Evolutionary conservation across 768 basidiomycete genomes (phyloP).

Genomic region (Collybia sordida): DNA sequence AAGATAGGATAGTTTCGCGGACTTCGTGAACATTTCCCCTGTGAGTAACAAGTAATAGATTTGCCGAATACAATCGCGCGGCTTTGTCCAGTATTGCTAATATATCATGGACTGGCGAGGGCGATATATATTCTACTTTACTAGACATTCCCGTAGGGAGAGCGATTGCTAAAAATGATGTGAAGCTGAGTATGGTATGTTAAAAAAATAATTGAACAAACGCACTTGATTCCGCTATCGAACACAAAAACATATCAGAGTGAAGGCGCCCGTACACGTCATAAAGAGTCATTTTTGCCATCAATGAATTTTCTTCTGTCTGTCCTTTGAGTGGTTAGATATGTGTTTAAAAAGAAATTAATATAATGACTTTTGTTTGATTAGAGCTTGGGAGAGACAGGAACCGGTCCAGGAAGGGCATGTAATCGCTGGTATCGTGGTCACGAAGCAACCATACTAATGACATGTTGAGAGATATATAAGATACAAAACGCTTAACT

Average conservation of each 20-base stretch:
- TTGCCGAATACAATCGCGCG: constrained; percentile 68
- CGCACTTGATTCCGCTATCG: constrained; percentile 88
- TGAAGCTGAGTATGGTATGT: background rate
- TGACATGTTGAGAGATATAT: background rate
- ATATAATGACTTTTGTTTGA: constrained; percentile 52
- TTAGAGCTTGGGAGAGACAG: constrained; percentile 54
- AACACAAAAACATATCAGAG: constrained; percentile 87
- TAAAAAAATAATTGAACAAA: constrained; percentile 4
- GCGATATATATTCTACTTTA: constrained; percentile 33
- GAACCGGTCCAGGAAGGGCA: constrained; percentile 56
- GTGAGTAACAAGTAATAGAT: constrained; percentile 51
- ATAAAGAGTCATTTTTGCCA: constrained; percentile 78
- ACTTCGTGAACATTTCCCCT: constrained; percentile 70
- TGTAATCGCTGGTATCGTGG: constrained; percentile 50
- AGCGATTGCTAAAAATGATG: constrained; percentile 60
- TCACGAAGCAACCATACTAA: constrained; percentile 70
- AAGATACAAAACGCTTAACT: constrained; percentile 20
- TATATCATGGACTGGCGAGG: constrained; percentile 55
- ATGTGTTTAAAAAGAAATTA: background rate
- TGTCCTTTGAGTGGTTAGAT: constrained; percentile 22
- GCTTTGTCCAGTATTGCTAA: constrained; percentile 62
- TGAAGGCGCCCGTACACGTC: constrained; percentile 77
- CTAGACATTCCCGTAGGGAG: constrained; percentile 77
- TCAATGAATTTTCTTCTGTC: constrained; percentile 74
- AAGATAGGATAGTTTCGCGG: constrained; percentile 70